Evolutionary conservation across 2,329 filamentous ascomycete genomes (phyloP).

Genomic region (Falciphora oryzae): DNA sequence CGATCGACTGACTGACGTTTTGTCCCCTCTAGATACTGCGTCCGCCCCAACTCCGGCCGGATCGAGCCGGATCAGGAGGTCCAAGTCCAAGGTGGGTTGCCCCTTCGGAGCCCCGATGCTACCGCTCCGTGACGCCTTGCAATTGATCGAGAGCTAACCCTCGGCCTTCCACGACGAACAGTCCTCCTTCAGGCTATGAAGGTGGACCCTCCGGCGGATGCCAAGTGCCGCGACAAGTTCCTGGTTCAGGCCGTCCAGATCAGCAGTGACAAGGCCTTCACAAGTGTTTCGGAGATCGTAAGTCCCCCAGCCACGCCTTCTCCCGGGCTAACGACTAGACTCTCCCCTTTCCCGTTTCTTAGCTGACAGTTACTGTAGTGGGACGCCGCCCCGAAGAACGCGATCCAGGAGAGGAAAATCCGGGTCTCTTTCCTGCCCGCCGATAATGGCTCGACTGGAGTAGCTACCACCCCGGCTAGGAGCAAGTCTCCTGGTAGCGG

Average conservation of each 20-base stretch:
- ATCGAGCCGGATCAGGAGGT: conserved; percentile 87
- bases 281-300: conserved; percentile 76
- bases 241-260: conserved; percentile 44
- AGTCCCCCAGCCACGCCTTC: conserved; percentile 26
- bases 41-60: conserved; percentile 92
- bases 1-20: not conserved
- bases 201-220: conserved; percentile 77
- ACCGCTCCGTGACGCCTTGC: not conserved
- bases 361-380: conserved; percentile 49
- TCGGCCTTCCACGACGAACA: conserved; percentile 27
- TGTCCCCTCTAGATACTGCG: conserved; percentile 70
- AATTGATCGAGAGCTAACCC: conserved; percentile 2
- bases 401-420: conserved; percentile 92
- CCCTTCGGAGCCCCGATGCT: conserved; percentile 2
- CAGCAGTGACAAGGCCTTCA: conserved; percentile 74
- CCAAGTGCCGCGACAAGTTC: conserved; percentile 57
- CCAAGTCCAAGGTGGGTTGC: conserved; percentile 75
- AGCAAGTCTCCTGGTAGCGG: conserved; percentile 21
- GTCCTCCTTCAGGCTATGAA: conserved; percentile 98
- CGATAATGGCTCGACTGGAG: conserved; percentile 33
- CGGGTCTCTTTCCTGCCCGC: conserved; percentile 77
- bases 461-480: conserved; percentile 23
- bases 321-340: too few species aligned
- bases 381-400: conserved; percentile 69
- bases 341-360: not conserved